Conservation (phyloP, 257 asterid species). For the Lantana camara region DNA sequence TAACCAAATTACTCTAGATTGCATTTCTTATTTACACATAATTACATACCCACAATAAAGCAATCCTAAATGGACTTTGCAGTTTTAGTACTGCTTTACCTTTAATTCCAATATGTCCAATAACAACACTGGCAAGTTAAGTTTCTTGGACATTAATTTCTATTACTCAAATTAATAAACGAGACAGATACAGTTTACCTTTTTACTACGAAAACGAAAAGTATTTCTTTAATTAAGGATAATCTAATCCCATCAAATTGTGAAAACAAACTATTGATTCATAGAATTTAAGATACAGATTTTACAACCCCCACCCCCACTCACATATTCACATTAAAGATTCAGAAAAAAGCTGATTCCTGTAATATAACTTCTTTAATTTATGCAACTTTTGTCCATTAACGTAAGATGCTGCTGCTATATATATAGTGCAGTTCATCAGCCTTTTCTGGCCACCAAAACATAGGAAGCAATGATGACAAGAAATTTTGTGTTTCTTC, state of each 20-base stretch:
- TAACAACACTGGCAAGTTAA: background rate
- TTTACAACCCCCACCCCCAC: too few species aligned
- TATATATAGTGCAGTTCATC: background rate
- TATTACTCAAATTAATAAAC: background rate
- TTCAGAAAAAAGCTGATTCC: too few species aligned
- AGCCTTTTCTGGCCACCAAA: background rate
- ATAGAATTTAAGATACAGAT: background rate
- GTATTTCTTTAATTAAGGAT: background rate
- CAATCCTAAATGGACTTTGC: conserved; percentile 10
- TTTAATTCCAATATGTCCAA: too few species aligned
- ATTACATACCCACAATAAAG: background rate
- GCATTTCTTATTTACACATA: conserved; percentile 1
- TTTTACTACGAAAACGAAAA: background rate
- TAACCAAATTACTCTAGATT: background rate
- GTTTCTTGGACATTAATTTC: background rate
- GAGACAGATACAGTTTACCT: background rate
- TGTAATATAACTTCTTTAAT: background rate
- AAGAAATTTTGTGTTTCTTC: conserved; percentile 13
- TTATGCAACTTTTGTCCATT: too few species aligned
- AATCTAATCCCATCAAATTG: background rate
- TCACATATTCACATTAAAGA: background rate
- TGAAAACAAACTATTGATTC: background rate
- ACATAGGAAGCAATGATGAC: background rate
- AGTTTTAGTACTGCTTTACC: background rate
- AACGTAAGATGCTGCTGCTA: background rate